These are phyloP conservation scores for Xylaria longipes DNA, from an alignment of 495 filamentous ascomycete species.

Conservation along the genomic window DNA sequence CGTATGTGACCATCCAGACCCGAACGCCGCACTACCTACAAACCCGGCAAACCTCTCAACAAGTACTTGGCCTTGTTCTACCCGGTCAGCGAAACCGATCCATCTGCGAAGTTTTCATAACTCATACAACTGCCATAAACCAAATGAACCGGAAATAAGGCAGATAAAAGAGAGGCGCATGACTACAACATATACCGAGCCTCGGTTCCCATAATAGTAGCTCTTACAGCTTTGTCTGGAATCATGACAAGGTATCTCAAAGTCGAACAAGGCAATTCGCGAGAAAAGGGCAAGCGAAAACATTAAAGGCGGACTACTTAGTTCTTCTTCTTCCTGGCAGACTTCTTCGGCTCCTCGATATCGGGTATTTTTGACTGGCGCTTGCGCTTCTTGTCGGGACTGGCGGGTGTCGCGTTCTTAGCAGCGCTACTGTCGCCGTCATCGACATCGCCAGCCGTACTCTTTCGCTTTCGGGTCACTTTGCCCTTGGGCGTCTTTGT, in stretches of 20 bases:
- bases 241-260: conserved; percentile 18
- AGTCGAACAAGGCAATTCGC: background rate
- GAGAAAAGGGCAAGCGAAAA: conserved; percentile 8
- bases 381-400: conserved; percentile 74
- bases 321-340: conserved; percentile 56
- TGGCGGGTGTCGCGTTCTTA: conserved; percentile 57
- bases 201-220: conserved; percentile 2
- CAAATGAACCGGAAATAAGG: background rate
- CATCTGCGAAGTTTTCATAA: conserved; percentile 27
- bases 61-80: conserved; percentile 14
- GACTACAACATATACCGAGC: background rate
- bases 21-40: conserved; percentile 26
- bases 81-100: conserved; percentile 10
- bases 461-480: conserved; percentile 56
- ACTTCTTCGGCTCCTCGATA: conserved; percentile 60
- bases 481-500: conserved; percentile 58
- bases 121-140: conserved; percentile 23
- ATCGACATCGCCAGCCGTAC: conserved; percentile 57
- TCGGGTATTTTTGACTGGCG: conserved; percentile 53
- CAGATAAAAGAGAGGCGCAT: background rate
- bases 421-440: conserved; percentile 47
- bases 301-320: background rate
- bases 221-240: background rate
- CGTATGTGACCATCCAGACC: conserved; percentile 26
- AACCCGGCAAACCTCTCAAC: conserved; percentile 8